phyloP scores from a whole-genome alignment of 2,329 filamentous ascomycete species.

The Chlorencoelia australis region DNA sequence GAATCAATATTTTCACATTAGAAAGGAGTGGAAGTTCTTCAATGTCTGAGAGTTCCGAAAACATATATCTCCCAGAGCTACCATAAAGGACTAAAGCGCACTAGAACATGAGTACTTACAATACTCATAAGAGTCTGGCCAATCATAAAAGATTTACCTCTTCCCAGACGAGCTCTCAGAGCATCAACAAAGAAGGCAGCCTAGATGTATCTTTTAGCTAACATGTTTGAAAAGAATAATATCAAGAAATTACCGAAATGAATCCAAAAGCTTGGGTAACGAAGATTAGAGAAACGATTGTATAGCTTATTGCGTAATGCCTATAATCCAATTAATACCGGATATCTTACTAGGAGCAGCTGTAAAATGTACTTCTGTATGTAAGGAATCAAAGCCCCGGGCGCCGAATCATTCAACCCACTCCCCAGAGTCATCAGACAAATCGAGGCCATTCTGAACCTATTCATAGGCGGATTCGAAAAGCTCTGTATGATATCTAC shows the following conservation, averaged over 20 bases:
- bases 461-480: constrained; percentile 56
- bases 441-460: constrained; percentile 53
- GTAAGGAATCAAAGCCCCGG: constrained; percentile 72
- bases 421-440: constrained; percentile 59
- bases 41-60: no score
- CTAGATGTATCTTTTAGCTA: constrained; percentile 64
- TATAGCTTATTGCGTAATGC: constrained; percentile 66
- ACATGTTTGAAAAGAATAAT: no score
- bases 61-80: no score
- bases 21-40: no score
- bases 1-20: no score
- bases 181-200: constrained; percentile 60
- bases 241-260: no score
- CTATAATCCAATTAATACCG: constrained; percentile 25
- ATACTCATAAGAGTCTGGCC: constrained; percentile 45
- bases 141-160: constrained; percentile 52
- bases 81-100: no score
- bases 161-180: constrained; percentile 52
- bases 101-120: no score
- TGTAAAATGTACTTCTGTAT: constrained; percentile 64
- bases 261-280: constrained; percentile 69
- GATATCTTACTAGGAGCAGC: constrained; percentile 1
- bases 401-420: constrained; percentile 65
- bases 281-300: constrained; percentile 72
- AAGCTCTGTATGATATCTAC: constrained; percentile 44